Evolutionary conservation across 345 rosid species (phyloP).

Genomic region (Populus ilicifolia): DNA sequence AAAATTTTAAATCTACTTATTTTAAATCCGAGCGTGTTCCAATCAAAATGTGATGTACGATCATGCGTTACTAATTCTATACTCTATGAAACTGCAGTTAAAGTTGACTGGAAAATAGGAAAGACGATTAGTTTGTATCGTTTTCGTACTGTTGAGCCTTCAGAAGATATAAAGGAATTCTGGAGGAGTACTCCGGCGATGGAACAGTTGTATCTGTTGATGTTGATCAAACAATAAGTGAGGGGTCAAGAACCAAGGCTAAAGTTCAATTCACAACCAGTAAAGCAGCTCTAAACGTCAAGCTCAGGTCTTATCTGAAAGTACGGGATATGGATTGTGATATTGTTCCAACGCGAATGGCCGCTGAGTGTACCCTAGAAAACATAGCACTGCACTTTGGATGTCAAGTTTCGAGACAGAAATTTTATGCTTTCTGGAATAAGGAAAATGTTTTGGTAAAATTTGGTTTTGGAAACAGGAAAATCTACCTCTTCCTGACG

Average conservation of each 20-base stretch:
- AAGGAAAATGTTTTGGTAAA: slow-evolving; percentile 15
- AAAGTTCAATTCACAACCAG: slow-evolving; percentile 24
- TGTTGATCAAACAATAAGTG: slow-evolving; percentile 2
- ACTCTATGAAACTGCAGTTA: background rate
- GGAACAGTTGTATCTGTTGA: slow-evolving; percentile 12
- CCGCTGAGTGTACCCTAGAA: slow-evolving; percentile 1
- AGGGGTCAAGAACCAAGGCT: slow-evolving; percentile 20
- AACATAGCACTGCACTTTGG: slow-evolving; percentile 26
- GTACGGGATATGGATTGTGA: background rate
- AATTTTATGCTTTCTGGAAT: slow-evolving; percentile 31
- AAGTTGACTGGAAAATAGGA: slow-evolving; percentile 3
- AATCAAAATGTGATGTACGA: background rate
- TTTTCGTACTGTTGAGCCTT: slow-evolving; percentile 5
- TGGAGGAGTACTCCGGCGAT: slow-evolving; percentile 17
- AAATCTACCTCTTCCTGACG: slow-evolving; percentile 21
- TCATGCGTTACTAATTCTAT: background rate
- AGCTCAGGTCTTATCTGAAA: slow-evolving; percentile 16
- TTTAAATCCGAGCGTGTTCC: background rate
- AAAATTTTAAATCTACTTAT: no score
- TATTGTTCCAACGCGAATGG: slow-evolving; percentile 11
- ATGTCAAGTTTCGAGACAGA: slow-evolving; percentile 18
- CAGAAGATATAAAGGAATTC: slow-evolving; percentile 12
- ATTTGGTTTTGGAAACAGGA: slow-evolving; percentile 19
- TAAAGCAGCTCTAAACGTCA: background rate
- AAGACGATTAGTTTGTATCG: slow-evolving; percentile 21